phyloP scores from a whole-genome alignment of 768 basidiomycete species.

The Boletus edulis region DNA sequence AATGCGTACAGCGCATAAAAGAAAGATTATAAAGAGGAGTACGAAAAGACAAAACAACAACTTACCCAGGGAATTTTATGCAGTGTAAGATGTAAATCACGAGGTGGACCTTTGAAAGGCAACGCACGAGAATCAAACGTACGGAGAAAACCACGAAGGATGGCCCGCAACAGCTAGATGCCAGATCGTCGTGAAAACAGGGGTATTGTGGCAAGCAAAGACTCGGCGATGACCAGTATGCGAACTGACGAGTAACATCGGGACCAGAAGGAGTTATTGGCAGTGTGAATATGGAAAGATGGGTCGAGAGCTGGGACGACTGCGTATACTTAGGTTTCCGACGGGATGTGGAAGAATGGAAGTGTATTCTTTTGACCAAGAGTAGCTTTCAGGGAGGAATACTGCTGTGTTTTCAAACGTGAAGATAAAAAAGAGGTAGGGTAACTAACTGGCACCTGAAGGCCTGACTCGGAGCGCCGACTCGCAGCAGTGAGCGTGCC shows the following conservation, averaged over 20 bases:
- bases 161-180: constrained; percentile 69
- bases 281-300: constrained; percentile 68
- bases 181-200: constrained; percentile 22
- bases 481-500: constrained; percentile 48
- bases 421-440: constrained; percentile 43
- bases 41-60: not conserved
- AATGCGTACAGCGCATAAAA: constrained; percentile 75
- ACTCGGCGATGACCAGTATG: constrained; percentile 44
- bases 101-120: constrained; percentile 63
- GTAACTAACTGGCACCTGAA: too few relatives aligned
- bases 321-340: constrained; percentile 61
- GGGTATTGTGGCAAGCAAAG: constrained; percentile 34
- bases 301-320: constrained; percentile 65
- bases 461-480: too few relatives aligned
- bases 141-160: constrained; percentile 93
- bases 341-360: not conserved
- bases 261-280: constrained; percentile 62
- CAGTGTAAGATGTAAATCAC: constrained; percentile 82
- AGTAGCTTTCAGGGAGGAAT: constrained; percentile 51
- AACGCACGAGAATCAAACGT: constrained; percentile 23
- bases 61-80: constrained; percentile 85
- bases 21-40: not conserved
- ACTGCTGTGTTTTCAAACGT: constrained; percentile 75
- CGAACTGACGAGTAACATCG: constrained; percentile 59
- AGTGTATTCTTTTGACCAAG: not conserved